These are phyloP conservation scores for Gonapodya sp. DNA, from an alignment of 192 early-diverging fungal species.

Conservation along the genomic window DNA sequence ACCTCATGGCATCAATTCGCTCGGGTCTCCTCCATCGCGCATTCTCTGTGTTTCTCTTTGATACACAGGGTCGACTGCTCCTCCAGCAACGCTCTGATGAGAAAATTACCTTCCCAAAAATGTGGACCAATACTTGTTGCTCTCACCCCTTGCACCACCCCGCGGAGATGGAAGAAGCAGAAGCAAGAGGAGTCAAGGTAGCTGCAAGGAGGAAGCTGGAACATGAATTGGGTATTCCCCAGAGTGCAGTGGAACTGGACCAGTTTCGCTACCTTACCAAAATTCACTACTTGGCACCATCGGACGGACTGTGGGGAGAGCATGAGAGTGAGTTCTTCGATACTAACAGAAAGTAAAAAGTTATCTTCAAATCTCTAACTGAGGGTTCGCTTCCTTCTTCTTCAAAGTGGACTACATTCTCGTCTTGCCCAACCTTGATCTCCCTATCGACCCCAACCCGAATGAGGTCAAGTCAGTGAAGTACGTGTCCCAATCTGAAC, in stretches of 20 bases:
- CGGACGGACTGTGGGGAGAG: constrained; percentile 96
- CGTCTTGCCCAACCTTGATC: constrained; percentile 62
- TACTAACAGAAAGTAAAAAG: neutral
- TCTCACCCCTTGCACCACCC: constrained; percentile 82
- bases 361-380: neutral
- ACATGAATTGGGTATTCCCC: constrained; percentile 88
- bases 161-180: constrained; percentile 66
- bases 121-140: constrained; percentile 98
- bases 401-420: constrained; percentile 86
- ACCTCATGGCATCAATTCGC: constrained; percentile 90
- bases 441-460: constrained; percentile 63
- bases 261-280: constrained; percentile 81
- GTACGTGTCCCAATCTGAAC: constrained; percentile 77
- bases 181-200: constrained; percentile 56
- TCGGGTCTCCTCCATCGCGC: constrained; percentile 88
- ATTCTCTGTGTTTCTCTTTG: constrained; percentile 94
- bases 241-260: constrained; percentile 69
- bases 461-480: constrained; percentile 82
- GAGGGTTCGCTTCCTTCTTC: too few relatives aligned
- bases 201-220: constrained; percentile 91
- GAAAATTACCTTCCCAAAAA: constrained; percentile 97
- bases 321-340: constrained; percentile 62
- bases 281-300: constrained; percentile 94
- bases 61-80: constrained; percentile 70
- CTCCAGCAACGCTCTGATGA: constrained; percentile 91